Conservation (phyloP, 2,329 filamentous ascomycete genomes). For the Epicoccum sorghinum region DNA sequence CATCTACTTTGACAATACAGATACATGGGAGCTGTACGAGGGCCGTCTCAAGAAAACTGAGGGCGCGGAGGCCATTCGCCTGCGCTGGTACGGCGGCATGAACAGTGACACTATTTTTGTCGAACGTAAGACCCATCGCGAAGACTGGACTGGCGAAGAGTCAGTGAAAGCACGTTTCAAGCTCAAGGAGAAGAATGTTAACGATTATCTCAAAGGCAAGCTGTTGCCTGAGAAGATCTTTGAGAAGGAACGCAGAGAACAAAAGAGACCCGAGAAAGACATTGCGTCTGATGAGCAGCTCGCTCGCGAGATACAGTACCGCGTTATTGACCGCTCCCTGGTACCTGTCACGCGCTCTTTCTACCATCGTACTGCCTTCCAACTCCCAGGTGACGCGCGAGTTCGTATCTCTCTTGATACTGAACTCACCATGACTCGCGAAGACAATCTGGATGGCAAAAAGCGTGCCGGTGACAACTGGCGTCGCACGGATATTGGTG, state of each 20-base stretch:
- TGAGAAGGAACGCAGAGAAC: slow-evolving; percentile 93
- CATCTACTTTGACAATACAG: slow-evolving; percentile 96
- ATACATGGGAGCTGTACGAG: slow-evolving; percentile 92
- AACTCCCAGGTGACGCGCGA: slow-evolving; percentile 92
- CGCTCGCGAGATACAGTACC: slow-evolving; percentile 91
- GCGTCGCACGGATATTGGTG: slow-evolving; percentile 95
- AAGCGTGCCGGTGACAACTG: slow-evolving; percentile 84
- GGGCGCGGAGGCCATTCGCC: slow-evolving; percentile 92
- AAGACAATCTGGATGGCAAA: slow-evolving; percentile 89
- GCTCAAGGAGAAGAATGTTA: slow-evolving; percentile 97
- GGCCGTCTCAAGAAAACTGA: slow-evolving; percentile 97
- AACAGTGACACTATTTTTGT: slow-evolving; percentile 93
- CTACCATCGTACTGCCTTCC: slow-evolving; percentile 97
- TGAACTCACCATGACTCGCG: slow-evolving; percentile 90
- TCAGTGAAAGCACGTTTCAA: slow-evolving; percentile 97
- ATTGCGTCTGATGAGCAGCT: slow-evolving; percentile 91
- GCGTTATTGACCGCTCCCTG: slow-evolving; percentile 83
- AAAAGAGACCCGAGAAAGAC: slow-evolving; percentile 90
- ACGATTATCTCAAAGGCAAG: slow-evolving; percentile 83
- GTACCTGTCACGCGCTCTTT: slow-evolving; percentile 92
- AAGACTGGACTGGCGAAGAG: slow-evolving; percentile 99
- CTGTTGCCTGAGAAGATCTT: slow-evolving; percentile 88
- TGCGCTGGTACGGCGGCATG: slow-evolving; percentile 98
- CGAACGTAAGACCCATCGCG: slow-evolving; percentile 95
- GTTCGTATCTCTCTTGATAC: slow-evolving; percentile 97